Percentiles rank a stretch among this genome's conserved stretches.
These are phyloP conservation scores for Thielaviopsis musarum DNA, from an alignment of 2,329 filamentous ascomycete species.

Conservation along the genomic window DNA sequence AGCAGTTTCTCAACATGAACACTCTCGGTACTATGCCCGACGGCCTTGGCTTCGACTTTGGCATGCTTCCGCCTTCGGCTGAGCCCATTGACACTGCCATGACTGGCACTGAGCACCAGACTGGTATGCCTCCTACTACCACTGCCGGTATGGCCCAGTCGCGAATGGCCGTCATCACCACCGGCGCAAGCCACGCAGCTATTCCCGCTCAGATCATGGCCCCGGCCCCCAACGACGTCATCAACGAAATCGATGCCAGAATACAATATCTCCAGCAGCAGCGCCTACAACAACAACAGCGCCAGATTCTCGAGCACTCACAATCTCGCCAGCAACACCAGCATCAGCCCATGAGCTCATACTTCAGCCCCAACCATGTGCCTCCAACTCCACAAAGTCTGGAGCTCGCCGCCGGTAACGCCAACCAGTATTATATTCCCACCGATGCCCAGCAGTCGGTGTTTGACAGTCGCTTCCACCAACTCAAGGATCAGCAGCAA, in stretches of 20 bases:
- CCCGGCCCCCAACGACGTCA: slow-evolving; percentile 31
- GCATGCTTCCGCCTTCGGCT: slow-evolving; percentile 18
- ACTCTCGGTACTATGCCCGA: slow-evolving; percentile 36
- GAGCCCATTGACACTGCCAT: slow-evolving; percentile 34
- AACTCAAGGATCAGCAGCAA: slow-evolving; percentile 51
- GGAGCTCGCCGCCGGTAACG: slow-evolving; percentile 47
- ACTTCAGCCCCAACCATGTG: slow-evolving; percentile 37
- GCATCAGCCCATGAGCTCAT: slow-evolving; percentile 25
- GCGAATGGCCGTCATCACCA: slow-evolving; percentile 29
- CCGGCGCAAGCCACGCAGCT: slow-evolving; percentile 26
- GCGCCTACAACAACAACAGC: slow-evolving; percentile 42
- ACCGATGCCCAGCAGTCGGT: slow-evolving; percentile 32
- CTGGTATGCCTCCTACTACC: slow-evolving; percentile 19
- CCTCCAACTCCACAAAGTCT: slow-evolving; percentile 70
- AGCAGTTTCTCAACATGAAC: slow-evolving; percentile 46
- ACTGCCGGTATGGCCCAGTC: slow-evolving; percentile 5
- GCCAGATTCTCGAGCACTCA: slow-evolving; percentile 36
- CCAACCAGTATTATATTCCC: slow-evolving; percentile 41
- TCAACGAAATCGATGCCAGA: slow-evolving; percentile 46
- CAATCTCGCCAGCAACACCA: slow-evolving; percentile 21
- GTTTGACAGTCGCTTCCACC: slow-evolving; percentile 47
- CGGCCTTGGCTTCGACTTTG: slow-evolving; percentile 41
- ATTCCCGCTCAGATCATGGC: slow-evolving; percentile 31
- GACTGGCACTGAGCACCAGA: slow-evolving; percentile 26
- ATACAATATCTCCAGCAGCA: slow-evolving; percentile 50